Evolutionary conservation across 257 asterid genomes (phyloP).

Genomic region (Nemophila menziesii): DNA sequence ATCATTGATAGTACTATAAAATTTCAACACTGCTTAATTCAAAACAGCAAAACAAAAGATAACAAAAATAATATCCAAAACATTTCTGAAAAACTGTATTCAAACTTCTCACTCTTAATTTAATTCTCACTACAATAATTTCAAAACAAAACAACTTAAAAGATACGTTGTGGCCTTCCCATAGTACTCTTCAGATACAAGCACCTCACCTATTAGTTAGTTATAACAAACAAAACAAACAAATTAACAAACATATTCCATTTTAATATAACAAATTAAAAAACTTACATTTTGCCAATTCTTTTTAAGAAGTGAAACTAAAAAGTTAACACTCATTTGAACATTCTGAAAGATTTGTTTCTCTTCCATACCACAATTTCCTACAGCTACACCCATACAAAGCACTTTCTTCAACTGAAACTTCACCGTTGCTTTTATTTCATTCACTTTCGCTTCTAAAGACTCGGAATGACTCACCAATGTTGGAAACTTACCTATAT

Average conservation of each 20-base stretch:
- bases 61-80: neutral
- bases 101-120: neutral
- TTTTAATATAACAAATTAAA: too few relatives aligned
- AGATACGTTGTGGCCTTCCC: slow-evolving; percentile 5
- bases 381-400: slow-evolving; percentile 32
- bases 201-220: slow-evolving; percentile 7
- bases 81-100: neutral
- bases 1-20: neutral
- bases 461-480: slow-evolving; percentile 25
- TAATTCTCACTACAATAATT: neutral
- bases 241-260: neutral
- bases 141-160: neutral
- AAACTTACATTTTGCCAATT: slow-evolving; percentile 30
- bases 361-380: slow-evolving; percentile 28
- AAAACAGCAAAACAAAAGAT: neutral
- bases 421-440: slow-evolving; percentile 23
- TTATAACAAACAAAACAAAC: neutral
- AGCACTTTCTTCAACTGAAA: slow-evolving; percentile 30
- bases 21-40: neutral
- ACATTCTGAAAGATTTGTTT: slow-evolving; percentile 28
- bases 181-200: slow-evolving; percentile 5
- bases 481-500: slow-evolving; percentile 26
- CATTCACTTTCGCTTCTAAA: slow-evolving; percentile 26
- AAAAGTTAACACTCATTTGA: slow-evolving; percentile 29
- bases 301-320: slow-evolving; percentile 20